phyloP scores from a whole-genome alignment of 2,329 filamentous ascomycete genomes.

The Penicillium palitans region DNA sequence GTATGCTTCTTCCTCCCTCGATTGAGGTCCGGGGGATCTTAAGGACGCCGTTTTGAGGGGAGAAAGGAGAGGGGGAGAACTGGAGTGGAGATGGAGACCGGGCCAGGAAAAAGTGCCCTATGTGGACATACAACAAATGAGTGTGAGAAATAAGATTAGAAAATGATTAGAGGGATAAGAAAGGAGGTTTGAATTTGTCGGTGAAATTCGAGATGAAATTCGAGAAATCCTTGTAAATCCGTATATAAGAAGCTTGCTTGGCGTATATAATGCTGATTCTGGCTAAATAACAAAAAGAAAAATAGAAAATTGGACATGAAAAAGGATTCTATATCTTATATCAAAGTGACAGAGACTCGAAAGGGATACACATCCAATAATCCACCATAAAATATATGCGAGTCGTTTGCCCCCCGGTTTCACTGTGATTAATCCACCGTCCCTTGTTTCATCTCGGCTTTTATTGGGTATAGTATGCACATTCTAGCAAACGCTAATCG shows the following conservation, averaged over 20 bases:
- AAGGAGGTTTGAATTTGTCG: neutral
- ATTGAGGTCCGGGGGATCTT: constrained; percentile 15
- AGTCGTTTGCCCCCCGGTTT: constrained; percentile 11
- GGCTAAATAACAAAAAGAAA: neutral
- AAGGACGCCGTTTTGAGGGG: constrained; percentile 29
- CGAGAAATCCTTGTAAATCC: neutral
- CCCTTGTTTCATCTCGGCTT: constrained; percentile 24
- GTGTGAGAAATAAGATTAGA: neutral
- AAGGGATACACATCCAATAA: neutral
- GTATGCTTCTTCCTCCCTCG: constrained; percentile 15
- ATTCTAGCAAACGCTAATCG: constrained; percentile 11
- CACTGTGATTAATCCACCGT: constrained; percentile 20
- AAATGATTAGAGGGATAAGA: neutral
- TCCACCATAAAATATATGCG: neutral
- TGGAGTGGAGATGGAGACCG: constrained; percentile 8
- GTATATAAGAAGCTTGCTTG: constrained; percentile 8
- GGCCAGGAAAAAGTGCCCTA: constrained; percentile 3
- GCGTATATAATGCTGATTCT: constrained; percentile 3
- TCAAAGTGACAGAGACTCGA: neutral
- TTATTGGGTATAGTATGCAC: constrained; percentile 12
- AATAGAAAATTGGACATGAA: neutral
- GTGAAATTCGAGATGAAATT: neutral
- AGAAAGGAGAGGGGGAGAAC: constrained; percentile 6
- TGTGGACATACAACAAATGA: constrained; percentile 1
- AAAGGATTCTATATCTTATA: neutral